Conservation (phyloP, 345 rosid genomes). For the Eutrema yunnanense region DNA sequence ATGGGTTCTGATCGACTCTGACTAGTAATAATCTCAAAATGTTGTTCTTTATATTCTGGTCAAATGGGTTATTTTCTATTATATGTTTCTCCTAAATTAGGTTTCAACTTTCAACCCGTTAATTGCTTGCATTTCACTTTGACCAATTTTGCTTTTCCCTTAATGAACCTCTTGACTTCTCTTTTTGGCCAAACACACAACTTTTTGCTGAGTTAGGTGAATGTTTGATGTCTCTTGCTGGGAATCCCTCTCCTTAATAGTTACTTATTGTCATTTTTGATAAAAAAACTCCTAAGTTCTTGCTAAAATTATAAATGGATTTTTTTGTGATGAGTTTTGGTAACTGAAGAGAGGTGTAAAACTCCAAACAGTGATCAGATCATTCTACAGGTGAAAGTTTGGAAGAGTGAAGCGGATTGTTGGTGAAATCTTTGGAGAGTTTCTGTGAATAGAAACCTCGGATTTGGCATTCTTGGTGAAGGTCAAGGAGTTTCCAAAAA, state of each 20-base stretch:
- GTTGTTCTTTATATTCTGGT: neutral
- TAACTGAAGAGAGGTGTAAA: neutral
- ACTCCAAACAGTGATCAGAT: neutral
- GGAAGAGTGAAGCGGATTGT: constrained; percentile 1
- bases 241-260: neutral
- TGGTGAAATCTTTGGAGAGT: constrained; percentile 7
- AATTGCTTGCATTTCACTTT: constrained; percentile 19
- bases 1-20: constrained; percentile 5
- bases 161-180: neutral
- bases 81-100: constrained; percentile 16
- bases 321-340: neutral
- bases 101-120: neutral
- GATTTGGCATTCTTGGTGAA: neutral
- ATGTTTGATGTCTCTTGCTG: constrained; percentile 9
- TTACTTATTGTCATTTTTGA: neutral
- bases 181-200: neutral
- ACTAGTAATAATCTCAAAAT: neutral
- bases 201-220: constrained; percentile 1
- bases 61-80: neutral
- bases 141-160: neutral
- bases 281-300: neutral
- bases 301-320: neutral
- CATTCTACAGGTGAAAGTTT: constrained; percentile 32
- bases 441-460: constrained; percentile 16
- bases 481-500: neutral